Conservation (phyloP, 768 basidiomycete genomes). For the Symmetrospora coprosmae region DNA sequence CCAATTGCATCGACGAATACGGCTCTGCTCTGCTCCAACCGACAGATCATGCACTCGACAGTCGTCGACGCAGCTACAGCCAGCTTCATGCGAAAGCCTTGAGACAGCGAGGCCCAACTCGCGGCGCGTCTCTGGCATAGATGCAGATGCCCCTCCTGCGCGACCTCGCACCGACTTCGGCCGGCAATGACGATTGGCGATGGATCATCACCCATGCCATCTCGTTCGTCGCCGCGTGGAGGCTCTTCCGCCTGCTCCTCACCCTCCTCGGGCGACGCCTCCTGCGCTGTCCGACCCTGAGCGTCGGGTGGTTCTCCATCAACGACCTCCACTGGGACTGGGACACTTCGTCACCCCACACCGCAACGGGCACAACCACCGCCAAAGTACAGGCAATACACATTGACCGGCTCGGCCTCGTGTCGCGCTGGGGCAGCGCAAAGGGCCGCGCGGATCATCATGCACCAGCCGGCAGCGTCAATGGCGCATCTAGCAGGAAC, state of each 20-base stretch:
- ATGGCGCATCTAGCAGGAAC: too few species aligned
- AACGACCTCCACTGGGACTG: constrained; percentile 15
- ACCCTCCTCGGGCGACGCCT: constrained; percentile 18
- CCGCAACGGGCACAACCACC: neutral
- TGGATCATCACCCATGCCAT: neutral
- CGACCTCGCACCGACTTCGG: neutral
- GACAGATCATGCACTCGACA: too few species aligned
- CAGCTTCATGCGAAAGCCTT: neutral
- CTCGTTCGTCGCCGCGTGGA: neutral
- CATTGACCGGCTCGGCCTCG: constrained; percentile 12
- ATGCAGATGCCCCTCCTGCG: neutral
- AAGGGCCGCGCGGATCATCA: neutral
- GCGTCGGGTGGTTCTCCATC: constrained; percentile 12
- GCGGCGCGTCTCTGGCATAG: neutral
- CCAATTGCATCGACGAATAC: too few species aligned
- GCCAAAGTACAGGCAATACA: neutral
- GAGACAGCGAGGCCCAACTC: too few species aligned
- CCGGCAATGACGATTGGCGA: neutral
- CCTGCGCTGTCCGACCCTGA: neutral
- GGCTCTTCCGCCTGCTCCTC: constrained; percentile 3
- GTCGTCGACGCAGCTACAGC: too few species aligned
- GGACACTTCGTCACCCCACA: neutral
- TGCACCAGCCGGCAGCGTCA: too few species aligned
- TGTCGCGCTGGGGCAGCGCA: neutral
- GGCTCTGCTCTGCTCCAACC: too few species aligned